These are phyloP conservation scores for Beta lomatogona DNA, from an alignment of 179 eudicot species.

Conservation along the genomic window DNA sequence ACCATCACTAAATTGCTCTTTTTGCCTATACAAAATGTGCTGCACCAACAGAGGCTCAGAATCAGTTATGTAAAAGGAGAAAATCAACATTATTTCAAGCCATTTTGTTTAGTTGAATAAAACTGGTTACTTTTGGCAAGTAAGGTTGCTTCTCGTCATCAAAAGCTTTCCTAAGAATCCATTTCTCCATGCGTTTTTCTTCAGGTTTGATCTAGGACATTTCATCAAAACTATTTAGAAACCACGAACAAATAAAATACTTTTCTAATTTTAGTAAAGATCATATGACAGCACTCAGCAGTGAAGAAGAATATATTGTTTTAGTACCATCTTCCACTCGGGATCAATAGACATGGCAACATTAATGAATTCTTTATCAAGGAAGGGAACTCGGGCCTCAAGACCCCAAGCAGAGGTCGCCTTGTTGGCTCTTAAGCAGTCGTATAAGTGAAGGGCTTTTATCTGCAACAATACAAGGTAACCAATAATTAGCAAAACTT, in stretches of 20 bases:
- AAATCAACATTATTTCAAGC: not conserved
- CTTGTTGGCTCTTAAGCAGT: conserved; percentile 90
- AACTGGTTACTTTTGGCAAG: conserved; percentile 63
- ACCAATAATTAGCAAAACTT: not conserved
- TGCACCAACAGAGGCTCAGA: conserved; percentile 24
- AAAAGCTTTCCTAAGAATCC: conserved; percentile 85
- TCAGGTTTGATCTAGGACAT: conserved; percentile 60
- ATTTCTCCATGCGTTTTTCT: conserved; percentile 76
- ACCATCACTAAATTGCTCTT: conserved; percentile 96
- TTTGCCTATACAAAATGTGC: conserved; percentile 93
- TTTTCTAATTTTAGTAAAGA: not conserved
- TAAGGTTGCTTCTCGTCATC: conserved; percentile 84
- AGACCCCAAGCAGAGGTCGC: conserved; percentile 94
- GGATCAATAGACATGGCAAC: conserved; percentile 90
- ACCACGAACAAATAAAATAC: too few species aligned
- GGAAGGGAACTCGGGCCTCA: conserved; percentile 91
- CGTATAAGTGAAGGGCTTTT: conserved; percentile 88
- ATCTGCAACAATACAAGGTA: conserved; percentile 42
- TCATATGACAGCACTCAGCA: too few species aligned
- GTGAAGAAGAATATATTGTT: not conserved
- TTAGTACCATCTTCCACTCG: conserved; percentile 78
- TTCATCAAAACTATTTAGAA: not conserved
- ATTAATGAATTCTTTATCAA: conserved; percentile 82
- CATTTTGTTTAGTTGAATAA: not conserved
- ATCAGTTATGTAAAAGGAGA: not conserved